Evolutionary conservation across 106 monocot species (phyloP).

Genomic region (Platanthera guangdongensis): DNA sequence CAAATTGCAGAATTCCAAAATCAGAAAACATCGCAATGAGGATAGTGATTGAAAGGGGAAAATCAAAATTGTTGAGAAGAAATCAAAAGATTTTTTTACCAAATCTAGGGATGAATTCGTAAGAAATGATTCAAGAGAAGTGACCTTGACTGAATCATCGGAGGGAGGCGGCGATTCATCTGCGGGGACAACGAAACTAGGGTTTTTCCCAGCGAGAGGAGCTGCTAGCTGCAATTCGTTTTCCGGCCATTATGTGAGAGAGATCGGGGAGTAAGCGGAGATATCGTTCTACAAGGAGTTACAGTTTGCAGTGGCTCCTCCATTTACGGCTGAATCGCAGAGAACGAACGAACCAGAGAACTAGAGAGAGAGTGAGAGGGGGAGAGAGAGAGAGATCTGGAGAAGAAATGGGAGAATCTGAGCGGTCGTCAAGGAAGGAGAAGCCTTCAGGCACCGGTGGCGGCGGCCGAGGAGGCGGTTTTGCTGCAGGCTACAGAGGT

Average conservation of each 20-base stretch:
- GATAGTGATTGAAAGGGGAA: background rate
- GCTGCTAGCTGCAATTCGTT: conserved; percentile 3
- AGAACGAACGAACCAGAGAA: background rate
- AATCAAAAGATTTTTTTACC: background rate
- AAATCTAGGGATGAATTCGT: background rate
- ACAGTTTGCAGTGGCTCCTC: conserved; percentile 27
- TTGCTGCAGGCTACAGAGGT: too few relatives aligned
- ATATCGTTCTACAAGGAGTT: conserved; percentile 10
- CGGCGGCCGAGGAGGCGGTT: too few relatives aligned
- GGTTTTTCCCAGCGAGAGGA: background rate
- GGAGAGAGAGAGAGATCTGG: background rate
- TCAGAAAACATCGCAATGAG: background rate
- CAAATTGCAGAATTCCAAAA: background rate
- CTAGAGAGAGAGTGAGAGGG: background rate
- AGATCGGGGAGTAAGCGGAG: conserved; percentile 18
- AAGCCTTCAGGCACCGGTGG: too few relatives aligned
- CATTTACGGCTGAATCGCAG: background rate
- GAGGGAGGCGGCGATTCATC: background rate
- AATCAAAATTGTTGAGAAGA: background rate
- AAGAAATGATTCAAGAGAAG: background rate
- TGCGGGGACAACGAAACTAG: background rate
- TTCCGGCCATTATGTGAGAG: background rate
- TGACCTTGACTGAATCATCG: conserved; percentile 40
- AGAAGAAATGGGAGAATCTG: background rate
- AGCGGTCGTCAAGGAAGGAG: too few relatives aligned